Base-by-base conservation (phyloP, 1,284 basidiomycete genomes). In the Phenoliferia sp. region DNA sequence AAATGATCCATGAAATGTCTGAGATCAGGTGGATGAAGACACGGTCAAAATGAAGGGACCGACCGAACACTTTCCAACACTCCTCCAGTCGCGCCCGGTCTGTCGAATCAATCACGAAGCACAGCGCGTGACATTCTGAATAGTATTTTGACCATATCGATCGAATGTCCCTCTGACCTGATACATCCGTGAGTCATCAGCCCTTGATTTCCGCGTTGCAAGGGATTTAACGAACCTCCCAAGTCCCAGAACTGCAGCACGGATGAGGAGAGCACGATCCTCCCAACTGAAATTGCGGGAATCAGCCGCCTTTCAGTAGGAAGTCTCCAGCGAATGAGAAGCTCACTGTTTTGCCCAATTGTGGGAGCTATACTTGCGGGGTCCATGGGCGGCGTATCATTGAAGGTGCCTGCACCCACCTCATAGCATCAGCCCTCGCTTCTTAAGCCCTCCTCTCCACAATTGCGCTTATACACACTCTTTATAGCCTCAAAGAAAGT, bases 231-330 rank as follows among this genome's bases (percentile, higher is more conserved):
- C 65, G 12, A 2, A 69, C 71, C 93, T 10, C 93, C 93, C 4
- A 96, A 83, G 76, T 97, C 93, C 86, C 92, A 95, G 83, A 96
- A 95, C 76, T 92, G 90, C 39, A 96, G 84, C 29, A 94, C 90
- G 0, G 92, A 92, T 0, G 92, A 94, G 0, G 93, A 91, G 6
- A 96, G 83, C 0, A 87, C 88, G 68, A 95, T 93, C 78, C 91
- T 92, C 52, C 93, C 94, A 79, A 90, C 93, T 96, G 75, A 19
- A 5, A 31, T 61, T 36, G 29, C 59, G 9, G 26, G 5, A 12
- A 10, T 62, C 61, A 54, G 50, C 29, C 6, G 10, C 10, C 15
- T n/a, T n/a, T 19, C 39, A 22, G 6, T 50, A 5, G 33, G 6
- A 61, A n/a, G 44, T 39, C 28, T 16, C 55, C n/a, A 63, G 60